Base-by-base conservation (phyloP, 192 early-diverging fungal genomes). In the Coemansia sp. region DNA sequence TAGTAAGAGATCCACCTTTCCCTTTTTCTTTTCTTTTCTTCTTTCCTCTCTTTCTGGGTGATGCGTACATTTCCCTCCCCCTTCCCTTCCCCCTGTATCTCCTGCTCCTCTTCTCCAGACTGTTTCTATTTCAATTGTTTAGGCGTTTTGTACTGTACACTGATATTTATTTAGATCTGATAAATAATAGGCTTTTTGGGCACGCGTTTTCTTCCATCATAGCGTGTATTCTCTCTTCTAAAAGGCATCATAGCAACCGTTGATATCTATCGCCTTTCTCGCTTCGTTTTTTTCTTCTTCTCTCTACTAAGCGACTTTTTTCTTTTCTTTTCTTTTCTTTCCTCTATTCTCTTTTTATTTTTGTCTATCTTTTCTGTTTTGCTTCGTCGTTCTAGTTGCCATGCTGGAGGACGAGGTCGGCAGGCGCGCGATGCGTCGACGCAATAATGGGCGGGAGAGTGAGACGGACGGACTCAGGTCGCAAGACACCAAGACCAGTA, bases 321-420 rank as follows among this genome's bases (percentile, higher is more conserved):
- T 45, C 38, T 35, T 15, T 29, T 46, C 20, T 32, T 46, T 5
- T 7, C 5, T 47, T 43, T 37, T 22, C 41, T 15, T 22, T 14
- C 12, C 61, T 24, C 42, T 46, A 25, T 57, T 47, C 62, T n/a
- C 1, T 20, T 29, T 57, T 57, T 65, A 7, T 19, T 54, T 41
- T 39, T 24, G 1, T 15, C 27, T 42, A 9, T 42, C n/a, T 47
- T 42, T 62, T 6, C 14, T 24, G 14, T 41, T 15, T 60, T 15
- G 20, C 43, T 62, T 46, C 37, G 37, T 7, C 5, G 37, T 11
- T 38, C 5, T 11, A 38, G 10, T 41, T 35, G 32, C 4, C 32
- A 77, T 79, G 77, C 56, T 64, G 67, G 62, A 71, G 49, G 65
- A 36, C 24, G 69, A 73, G 56, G 42, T 73, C 57, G 64, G 65